These are phyloP conservation scores for Suillus spraguei DNA, from an alignment of 768 basidiomycete genomes.

Conservation along the genomic window DNA sequence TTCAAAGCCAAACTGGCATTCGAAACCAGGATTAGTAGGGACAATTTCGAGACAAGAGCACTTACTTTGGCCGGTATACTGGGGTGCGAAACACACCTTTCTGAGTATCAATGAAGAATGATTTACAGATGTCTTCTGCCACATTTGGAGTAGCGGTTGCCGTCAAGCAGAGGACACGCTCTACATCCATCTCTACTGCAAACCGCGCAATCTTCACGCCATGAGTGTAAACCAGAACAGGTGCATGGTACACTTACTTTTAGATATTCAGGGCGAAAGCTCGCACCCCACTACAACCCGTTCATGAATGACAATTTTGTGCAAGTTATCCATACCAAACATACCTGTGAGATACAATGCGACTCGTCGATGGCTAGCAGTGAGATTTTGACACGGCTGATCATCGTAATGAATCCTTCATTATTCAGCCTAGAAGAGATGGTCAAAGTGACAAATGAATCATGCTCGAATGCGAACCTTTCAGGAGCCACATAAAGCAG, in stretches of 20 bases:
- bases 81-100: conserved; percentile 45
- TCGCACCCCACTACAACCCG: conserved; percentile 40
- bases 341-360: conserved; percentile 48
- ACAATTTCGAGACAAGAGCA: conserved; percentile 7
- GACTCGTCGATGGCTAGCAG: conserved; percentile 53
- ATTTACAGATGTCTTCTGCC: conserved; percentile 45
- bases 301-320: neutral
- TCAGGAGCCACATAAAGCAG: conserved; percentile 53
- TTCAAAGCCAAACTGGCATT: conserved; percentile 36
- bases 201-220: conserved; percentile 44
- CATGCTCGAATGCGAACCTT: conserved; percentile 24
- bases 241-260: conserved; percentile 12
- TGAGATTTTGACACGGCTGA: conserved; percentile 43
- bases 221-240: conserved; percentile 23
- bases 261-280: conserved; percentile 43
- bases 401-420: conserved; percentile 46
- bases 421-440: conserved; percentile 40
- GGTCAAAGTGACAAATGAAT: neutral
- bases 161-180: conserved; percentile 47
- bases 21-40: neutral
- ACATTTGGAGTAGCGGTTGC: conserved; percentile 48
- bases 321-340: neutral
- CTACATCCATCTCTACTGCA: conserved; percentile 46
- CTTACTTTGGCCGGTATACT: conserved; percentile 47
- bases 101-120: conserved; percentile 42